Percentiles rank a stretch among this genome's conserved stretches.
phyloP scores from a whole-genome alignment of 306 rosid genomes.

The Luffa aegyptiaca region DNA sequence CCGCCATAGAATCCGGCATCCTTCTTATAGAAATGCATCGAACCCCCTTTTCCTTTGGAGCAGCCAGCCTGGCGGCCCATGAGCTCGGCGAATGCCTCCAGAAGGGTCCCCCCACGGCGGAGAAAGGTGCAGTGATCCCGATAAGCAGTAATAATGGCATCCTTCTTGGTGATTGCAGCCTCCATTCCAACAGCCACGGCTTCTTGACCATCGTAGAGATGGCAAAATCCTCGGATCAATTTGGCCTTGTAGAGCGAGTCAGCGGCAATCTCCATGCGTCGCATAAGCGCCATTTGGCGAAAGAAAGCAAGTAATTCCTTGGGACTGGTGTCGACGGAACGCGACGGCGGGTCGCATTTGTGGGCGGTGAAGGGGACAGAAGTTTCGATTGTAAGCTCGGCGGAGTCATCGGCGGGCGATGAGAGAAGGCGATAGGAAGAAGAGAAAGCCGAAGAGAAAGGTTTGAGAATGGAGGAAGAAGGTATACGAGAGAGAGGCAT shows the following conservation, averaged over 20 bases:
- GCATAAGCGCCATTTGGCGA: constrained; percentile 72
- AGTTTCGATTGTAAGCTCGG: constrained; percentile 54
- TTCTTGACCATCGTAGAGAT: constrained; percentile 91
- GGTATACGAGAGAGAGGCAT: constrained; percentile 56
- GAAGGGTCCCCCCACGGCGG: constrained; percentile 66
- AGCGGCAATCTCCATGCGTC: constrained; percentile 90
- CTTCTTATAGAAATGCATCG: constrained; percentile 89
- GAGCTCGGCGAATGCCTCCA: constrained; percentile 53
- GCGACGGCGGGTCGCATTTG: constrained; percentile 59
- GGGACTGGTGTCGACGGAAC: constrained; percentile 55
- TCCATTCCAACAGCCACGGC: constrained; percentile 91
- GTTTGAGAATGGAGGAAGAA: constrained; percentile 28
- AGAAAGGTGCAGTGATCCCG: constrained; percentile 78
- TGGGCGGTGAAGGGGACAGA: constrained; percentile 71
- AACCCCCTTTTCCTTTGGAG: constrained; percentile 83
- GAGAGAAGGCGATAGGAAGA: constrained; percentile 40
- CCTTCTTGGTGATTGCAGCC: constrained; percentile 54
- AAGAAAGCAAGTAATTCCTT: constrained; percentile 54
- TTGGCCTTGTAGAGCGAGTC: constrained; percentile 95
- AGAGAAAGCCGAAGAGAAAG: constrained; percentile 31
- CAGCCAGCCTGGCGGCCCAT: constrained; percentile 77
- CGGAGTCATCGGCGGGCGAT: constrained; percentile 27
- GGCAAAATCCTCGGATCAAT: constrained; percentile 89
- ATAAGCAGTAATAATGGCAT: constrained; percentile 69
- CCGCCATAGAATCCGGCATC: constrained; percentile 71